Base-by-base conservation (phyloP, 2,329 filamentous ascomycete genomes). In the Aspergillus viridinutans region DNA sequence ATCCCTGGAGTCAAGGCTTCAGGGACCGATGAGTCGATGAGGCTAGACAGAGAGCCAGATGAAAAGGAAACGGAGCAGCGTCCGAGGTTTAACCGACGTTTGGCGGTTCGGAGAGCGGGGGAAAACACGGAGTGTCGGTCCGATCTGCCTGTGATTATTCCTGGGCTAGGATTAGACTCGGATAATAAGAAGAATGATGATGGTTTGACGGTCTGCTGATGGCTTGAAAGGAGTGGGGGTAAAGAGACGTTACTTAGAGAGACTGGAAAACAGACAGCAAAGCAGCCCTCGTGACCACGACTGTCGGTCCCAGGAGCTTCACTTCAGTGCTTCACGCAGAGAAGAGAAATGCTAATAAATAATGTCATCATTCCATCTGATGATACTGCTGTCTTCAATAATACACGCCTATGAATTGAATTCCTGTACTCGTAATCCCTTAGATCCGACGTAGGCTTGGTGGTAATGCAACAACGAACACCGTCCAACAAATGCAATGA, bases 11-110 rank as follows among this genome's bases (percentile, higher is more conserved):
- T 38, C 32, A 38, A 38, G 32, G 32, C 14, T 35, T 35, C 32
- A 38, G 32, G 29, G 29, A 32, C 29, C 28, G 28, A 29, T 29
- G 3, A 4, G 10, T 29, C 29, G 29, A 32, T 32, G 29, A 32
- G 12, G 29, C 29, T 32, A 32, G 40, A 51, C 47, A 57, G 45
- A 38, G 35, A 29, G 49, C 25, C 12, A 48, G 52, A 60, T 63
- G 57, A 63, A 68, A 62, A 35, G 56, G 64, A 49, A 56, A 68
- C 66, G 64, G 61, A 64, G 61, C 50, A 35, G 29, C 32, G 12
- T 10, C 69, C 69, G 69, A 70, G 54, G 67, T 65, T 69, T 68
- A 68, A 49, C 67, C 67, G 67, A 17, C n/a, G 49, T 38, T 58
- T 54, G 60, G 48, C 29, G 35, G 50, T 25, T 17, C 25, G 9